Conservation (phyloP, 352 stramenopile species). For the Phytophthora idaei region DNA sequence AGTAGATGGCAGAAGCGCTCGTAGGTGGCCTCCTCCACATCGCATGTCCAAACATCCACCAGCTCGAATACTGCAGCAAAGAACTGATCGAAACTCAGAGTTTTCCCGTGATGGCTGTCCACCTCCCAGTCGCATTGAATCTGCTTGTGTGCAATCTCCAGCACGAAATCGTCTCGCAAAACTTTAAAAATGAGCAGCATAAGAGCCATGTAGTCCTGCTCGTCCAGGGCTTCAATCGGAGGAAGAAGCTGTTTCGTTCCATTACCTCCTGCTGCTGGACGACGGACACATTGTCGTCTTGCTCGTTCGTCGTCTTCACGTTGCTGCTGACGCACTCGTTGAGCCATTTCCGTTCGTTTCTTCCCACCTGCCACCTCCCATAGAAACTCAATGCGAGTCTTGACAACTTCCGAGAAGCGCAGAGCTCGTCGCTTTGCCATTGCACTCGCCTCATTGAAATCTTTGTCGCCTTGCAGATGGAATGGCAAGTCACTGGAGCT, state of each 20-base stretch:
- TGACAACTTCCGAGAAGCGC: conserved; percentile 53
- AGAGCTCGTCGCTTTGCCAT: conserved; percentile 61
- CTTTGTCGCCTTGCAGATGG: conserved; percentile 70
- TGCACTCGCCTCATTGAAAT: conserved; percentile 69
- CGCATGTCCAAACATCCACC: conserved; percentile 84
- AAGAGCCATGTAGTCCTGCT: conserved; percentile 68
- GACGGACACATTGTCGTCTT: conserved; percentile 28
- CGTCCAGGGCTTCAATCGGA: conserved; percentile 42
- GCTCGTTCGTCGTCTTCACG: conserved; percentile 10
- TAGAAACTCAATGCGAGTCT: conserved; percentile 57
- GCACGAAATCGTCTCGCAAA: conserved; percentile 70
- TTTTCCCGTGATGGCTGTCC: conserved; percentile 65
- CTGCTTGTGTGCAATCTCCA: conserved; percentile 57
- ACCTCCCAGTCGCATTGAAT: conserved; percentile 84
- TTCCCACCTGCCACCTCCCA: conserved; percentile 65
- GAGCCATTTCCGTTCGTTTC: conserved; percentile 37
- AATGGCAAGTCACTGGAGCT: conserved; percentile 57
- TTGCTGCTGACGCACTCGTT: conserved; percentile 31
- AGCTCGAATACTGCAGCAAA: conserved; percentile 75
- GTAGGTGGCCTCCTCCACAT: conserved; percentile 74
- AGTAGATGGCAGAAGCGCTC: conserved; percentile 70
- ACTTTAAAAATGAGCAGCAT: conserved; percentile 87
- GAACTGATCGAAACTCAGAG: conserved; percentile 69
- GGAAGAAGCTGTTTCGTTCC: conserved; percentile 17
- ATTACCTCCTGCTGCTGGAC: neutral